These are phyloP conservation scores for Hansenula anomala DNA, from an alignment of 1,139 yeast species.

Conservation along the genomic window DNA sequence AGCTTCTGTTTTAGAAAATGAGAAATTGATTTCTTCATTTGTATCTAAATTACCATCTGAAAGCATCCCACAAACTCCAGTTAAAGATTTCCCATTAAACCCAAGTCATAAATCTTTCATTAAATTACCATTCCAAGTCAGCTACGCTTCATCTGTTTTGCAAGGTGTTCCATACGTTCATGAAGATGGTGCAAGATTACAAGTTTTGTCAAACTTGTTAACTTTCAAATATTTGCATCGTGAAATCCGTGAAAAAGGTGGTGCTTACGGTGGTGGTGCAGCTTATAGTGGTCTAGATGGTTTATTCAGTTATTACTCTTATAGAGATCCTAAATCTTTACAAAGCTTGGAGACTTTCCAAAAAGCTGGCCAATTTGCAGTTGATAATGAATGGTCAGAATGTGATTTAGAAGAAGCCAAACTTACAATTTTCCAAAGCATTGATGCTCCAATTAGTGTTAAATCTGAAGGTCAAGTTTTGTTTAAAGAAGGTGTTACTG, in stretches of 20 bases:
- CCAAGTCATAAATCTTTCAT: conserved; percentile 40
- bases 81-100: conserved; percentile 9
- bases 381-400: conserved; percentile 44
- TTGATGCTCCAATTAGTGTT: conserved; percentile 87
- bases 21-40: conserved; percentile 27
- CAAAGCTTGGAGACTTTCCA: conserved; percentile 61
- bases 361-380: conserved; percentile 53
- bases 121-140: conserved; percentile 83
- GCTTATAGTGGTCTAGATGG: conserved; percentile 81
- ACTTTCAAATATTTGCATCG: conserved; percentile 84
- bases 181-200: conserved; percentile 80
- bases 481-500: conserved; percentile 68
- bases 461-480: conserved; percentile 68
- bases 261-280: conserved; percentile 98
- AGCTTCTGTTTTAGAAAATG: conserved; percentile 36
- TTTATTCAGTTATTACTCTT: conserved; percentile 74
- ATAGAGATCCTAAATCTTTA: conserved; percentile 87
- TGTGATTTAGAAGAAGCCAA: conserved; percentile 85
- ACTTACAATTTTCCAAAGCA: conserved; percentile 79
- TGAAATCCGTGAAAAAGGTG: conserved; percentile 91
- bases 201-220: conserved; percentile 72
- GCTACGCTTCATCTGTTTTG: conserved; percentile 70
- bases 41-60: conserved; percentile 19
- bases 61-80: neutral
- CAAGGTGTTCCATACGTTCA: conserved; percentile 64